Evolutionary conservation across 208 protist species (phyloP).

Genomic region (Wallacemonas sp.): DNA sequence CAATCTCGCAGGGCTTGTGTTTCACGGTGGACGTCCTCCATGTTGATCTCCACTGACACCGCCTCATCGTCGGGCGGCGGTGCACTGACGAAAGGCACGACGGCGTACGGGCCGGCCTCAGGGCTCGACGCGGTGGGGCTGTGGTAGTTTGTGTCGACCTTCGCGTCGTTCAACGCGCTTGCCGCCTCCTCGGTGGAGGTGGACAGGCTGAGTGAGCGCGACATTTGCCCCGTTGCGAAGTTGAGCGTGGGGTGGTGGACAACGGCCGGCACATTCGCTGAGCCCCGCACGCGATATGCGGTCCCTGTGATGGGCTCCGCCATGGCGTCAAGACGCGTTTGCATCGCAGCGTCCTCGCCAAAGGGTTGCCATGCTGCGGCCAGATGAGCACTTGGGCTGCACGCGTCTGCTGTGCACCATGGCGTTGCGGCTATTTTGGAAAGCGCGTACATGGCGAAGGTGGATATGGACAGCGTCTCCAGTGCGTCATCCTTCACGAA

Average conservation of each 20-base stretch:
- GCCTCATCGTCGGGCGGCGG: not conserved
- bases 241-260: conserved; percentile 53
- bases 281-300: conserved; percentile 27
- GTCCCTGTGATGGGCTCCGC: conserved; percentile 47
- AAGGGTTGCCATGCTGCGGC: conserved; percentile 34
- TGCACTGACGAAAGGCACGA: conserved; percentile 8
- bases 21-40: conserved; percentile 26
- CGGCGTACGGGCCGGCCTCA: not conserved
- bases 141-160: too few relatives aligned
- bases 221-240: conserved; percentile 29
- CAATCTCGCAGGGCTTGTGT: conserved; percentile 17
- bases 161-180: not conserved
- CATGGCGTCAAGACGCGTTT: conserved; percentile 45
- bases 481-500: conserved; percentile 21
- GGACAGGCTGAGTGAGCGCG: conserved; percentile 11
- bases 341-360: conserved; percentile 16
- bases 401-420: conserved; percentile 30
- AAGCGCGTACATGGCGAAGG: conserved; percentile 42
- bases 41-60: conserved; percentile 25
- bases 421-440: conserved; percentile 27
- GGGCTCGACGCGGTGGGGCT: too few relatives aligned
- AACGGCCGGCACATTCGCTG: conserved; percentile 18
- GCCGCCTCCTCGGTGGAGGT: not conserved
- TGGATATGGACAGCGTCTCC: conserved; percentile 30
- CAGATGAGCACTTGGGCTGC: conserved; percentile 29